A percentile compares a stretch with the other conserved stretches of the same genome.
phyloP scores from a whole-genome alignment of 306 rosid genomes.

The Trichosanthes truncata region DNA sequence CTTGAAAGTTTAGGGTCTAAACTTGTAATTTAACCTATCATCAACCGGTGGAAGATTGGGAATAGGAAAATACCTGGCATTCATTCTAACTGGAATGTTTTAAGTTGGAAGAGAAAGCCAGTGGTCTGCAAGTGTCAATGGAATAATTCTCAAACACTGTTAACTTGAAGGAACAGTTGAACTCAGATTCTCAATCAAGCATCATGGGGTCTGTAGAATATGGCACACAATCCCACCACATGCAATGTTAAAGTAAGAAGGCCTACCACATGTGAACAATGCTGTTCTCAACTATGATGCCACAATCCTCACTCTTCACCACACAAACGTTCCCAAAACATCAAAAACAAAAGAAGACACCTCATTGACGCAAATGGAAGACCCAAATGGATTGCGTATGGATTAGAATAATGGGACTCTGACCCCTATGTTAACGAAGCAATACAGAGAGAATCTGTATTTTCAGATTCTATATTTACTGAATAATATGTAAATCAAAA shows the following conservation, averaged over 20 bases:
- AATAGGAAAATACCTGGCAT: neutral
- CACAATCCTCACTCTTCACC: constrained; percentile 7
- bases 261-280: constrained; percentile 15
- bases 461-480: neutral
- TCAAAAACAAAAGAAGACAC: neutral
- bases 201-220: constrained; percentile 8
- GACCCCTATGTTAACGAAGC: neutral
- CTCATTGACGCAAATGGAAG: constrained; percentile 1
- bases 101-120: neutral
- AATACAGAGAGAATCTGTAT: constrained; percentile 8
- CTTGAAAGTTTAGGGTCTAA: too few species aligned
- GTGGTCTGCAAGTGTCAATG: constrained; percentile 2
- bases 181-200: neutral
- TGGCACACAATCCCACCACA: neutral
- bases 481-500: neutral
- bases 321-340: constrained; percentile 10
- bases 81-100: neutral
- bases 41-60: neutral
- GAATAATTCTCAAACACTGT: neutral
- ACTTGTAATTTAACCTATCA: neutral
- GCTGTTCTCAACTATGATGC: constrained; percentile 5
- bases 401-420: constrained; percentile 2
- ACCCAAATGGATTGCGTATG: constrained; percentile 1
- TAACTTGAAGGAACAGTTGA: neutral
- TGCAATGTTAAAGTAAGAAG: constrained; percentile 7